Evolutionary conservation across 192 early-diverging fungal genomes (phyloP).

Genomic region (Cetraspora pellucida): DNA sequence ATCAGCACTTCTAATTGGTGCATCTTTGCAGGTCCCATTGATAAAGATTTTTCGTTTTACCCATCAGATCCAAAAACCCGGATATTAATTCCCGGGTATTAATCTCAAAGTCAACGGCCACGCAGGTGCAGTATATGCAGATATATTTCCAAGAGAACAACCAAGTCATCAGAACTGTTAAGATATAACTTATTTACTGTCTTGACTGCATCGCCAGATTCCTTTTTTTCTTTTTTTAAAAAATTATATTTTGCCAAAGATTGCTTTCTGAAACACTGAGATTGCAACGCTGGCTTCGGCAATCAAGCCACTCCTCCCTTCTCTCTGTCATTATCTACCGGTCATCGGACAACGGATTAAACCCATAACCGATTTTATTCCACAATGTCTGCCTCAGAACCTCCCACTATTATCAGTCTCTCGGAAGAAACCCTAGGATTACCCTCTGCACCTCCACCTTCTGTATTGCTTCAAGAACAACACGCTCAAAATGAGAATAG

Average conservation of each 20-base stretch:
- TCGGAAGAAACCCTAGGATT: not conserved
- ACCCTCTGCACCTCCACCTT: not conserved
- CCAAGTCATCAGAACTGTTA: too few relatives aligned
- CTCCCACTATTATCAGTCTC: not conserved
- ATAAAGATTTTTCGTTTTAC: too few relatives aligned
- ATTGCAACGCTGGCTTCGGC: slow-evolving; percentile 32
- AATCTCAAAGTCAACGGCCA: too few relatives aligned
- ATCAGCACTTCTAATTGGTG: too few relatives aligned
- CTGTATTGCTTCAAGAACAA: slow-evolving; percentile 17
- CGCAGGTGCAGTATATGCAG: too few relatives aligned
- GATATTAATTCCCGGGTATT: too few relatives aligned
- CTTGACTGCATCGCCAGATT: too few relatives aligned
- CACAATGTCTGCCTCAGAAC: slow-evolving; percentile 6
- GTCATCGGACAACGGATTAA: slow-evolving; percentile 25
- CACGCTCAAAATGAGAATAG: not conserved
- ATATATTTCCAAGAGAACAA: too few relatives aligned
- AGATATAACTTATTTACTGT: too few relatives aligned
- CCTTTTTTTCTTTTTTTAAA: too few relatives aligned
- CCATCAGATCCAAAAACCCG: too few relatives aligned
- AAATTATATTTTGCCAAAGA: not conserved
- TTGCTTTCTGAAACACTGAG: not conserved
- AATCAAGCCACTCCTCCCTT: slow-evolving; percentile 13
- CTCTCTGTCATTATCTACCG: slow-evolving; percentile 1
- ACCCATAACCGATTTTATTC: slow-evolving; percentile 18
- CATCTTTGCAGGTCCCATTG: too few relatives aligned